phyloP scores from a whole-genome alignment of 2,329 filamentous ascomycete species.

The Calonectria leucothoes region DNA sequence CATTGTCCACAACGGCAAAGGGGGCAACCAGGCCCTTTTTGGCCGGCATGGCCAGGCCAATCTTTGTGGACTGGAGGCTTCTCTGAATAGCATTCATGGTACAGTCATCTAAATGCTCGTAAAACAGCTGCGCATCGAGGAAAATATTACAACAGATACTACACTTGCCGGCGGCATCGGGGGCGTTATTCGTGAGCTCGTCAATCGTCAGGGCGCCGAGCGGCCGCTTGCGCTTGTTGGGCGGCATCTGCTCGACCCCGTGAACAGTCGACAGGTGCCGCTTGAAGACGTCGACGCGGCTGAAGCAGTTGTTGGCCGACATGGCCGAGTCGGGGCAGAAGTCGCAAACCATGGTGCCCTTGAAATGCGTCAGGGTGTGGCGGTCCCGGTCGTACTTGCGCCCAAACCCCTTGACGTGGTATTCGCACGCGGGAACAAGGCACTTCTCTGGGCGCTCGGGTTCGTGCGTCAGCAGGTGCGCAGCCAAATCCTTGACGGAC shows the following conservation, averaged over 20 bases:
- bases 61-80: neutral
- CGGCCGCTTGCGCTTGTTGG: constrained; percentile 86
- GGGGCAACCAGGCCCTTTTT: neutral
- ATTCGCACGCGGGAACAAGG: constrained; percentile 91
- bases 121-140: constrained; percentile 95
- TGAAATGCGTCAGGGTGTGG: constrained; percentile 95
- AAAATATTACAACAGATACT: constrained; percentile 94
- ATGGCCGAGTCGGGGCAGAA: constrained; percentile 93
- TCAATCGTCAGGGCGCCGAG: constrained; percentile 58
- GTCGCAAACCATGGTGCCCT: constrained; percentile 96
- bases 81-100: neutral
- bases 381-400: constrained; percentile 97
- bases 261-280: constrained; percentile 91
- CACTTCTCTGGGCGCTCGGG: constrained; percentile 93
- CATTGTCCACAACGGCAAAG: neutral
- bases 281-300: constrained; percentile 96
- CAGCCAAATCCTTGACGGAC: constrained; percentile 90
- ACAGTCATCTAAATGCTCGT: constrained; percentile 91
- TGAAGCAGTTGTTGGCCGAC: constrained; percentile 93
- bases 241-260: constrained; percentile 91
- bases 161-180: constrained; percentile 91
- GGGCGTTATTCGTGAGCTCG: constrained; percentile 77
- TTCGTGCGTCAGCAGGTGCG: constrained; percentile 95
- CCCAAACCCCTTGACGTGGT: constrained; percentile 91
- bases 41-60: neutral